Conservation (phyloP, 1,284 basidiomycete genomes). For the Sanguinoderma infundibulare region DNA sequence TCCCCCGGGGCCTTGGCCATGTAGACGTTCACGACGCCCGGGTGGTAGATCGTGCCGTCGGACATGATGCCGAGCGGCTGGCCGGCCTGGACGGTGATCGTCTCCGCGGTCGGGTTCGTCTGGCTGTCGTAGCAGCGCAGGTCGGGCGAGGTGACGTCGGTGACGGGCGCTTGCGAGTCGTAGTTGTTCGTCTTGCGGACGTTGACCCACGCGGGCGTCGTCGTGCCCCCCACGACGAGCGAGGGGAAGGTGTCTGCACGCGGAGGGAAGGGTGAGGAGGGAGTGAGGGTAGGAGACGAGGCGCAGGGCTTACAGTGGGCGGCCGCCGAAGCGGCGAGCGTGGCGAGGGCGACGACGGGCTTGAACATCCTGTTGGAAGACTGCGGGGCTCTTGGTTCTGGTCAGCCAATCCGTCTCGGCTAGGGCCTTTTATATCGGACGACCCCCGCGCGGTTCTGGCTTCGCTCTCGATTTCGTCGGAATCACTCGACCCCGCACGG, state of each 20-base stretch:
- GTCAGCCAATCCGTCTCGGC: background rate
- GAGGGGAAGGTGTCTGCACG: constrained; percentile 35
- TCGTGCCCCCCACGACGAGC: constrained; percentile 30
- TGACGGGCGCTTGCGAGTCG: constrained; percentile 43
- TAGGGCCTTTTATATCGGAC: constrained; percentile 10
- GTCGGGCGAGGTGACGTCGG: constrained; percentile 42
- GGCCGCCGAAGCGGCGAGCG: constrained; percentile 21
- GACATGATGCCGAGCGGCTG: constrained; percentile 24
- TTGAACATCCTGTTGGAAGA: constrained; percentile 20
- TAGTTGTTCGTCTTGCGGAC: constrained; percentile 50
- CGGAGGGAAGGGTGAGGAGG: background rate
- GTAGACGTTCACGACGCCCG: constrained; percentile 40
- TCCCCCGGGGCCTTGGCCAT: constrained; percentile 47
- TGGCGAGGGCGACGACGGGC: constrained; percentile 19
- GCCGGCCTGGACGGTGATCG: constrained; percentile 37
- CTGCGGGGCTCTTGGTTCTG: constrained; percentile 6
- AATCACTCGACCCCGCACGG: background rate
- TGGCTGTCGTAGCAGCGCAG: constrained; percentile 54
- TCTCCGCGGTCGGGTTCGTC: constrained; percentile 39
- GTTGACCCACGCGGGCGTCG: constrained; percentile 42
- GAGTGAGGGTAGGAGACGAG: no score
- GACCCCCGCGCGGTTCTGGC: background rate
- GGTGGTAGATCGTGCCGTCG: constrained; percentile 36
- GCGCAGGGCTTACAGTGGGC: constrained; percentile 25
- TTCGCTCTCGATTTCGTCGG: background rate